Conservation (phyloP, 441 rosid species). For the California macrophylla region DNA sequence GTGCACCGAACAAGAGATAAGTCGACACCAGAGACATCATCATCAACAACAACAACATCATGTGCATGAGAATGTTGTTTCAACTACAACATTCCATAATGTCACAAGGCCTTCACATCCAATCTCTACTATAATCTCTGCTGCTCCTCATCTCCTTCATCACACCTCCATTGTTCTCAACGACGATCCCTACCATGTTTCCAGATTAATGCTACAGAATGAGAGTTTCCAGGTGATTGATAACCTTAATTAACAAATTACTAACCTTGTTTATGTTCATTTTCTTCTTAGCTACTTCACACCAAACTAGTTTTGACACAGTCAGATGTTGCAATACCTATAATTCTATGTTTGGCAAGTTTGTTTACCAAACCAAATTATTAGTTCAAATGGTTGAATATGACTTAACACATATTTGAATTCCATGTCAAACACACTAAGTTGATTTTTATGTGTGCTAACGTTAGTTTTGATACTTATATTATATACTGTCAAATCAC, state of each 20-base stretch:
- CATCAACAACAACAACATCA: no score
- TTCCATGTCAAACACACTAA: neutral
- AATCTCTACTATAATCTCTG: conserved; percentile 65
- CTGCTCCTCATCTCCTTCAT: conserved; percentile 65
- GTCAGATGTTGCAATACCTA: no score
- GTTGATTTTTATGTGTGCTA: neutral
- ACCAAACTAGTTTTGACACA: no score
- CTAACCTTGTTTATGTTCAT: neutral
- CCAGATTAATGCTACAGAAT: conserved; percentile 61
- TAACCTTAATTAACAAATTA: neutral
- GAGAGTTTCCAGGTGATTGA: conserved; percentile 18
- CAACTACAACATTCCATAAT: conserved; percentile 55
- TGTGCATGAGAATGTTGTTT: conserved; percentile 24
- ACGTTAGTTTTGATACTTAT: no score
- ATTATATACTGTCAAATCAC: no score
- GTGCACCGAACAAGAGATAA: conserved; percentile 34
- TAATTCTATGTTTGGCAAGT: neutral
- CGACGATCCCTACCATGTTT: conserved; percentile 43
- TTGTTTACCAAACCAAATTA: neutral
- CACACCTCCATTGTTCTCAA: conserved; percentile 78
- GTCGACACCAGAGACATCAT: neutral
- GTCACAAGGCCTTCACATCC: conserved; percentile 73
- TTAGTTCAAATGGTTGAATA: neutral
- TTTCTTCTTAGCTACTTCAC: neutral
- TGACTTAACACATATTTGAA: no score